Conservation (phyloP, 2,329 filamentous ascomycete genomes). For the Monilinia laxa region DNA sequence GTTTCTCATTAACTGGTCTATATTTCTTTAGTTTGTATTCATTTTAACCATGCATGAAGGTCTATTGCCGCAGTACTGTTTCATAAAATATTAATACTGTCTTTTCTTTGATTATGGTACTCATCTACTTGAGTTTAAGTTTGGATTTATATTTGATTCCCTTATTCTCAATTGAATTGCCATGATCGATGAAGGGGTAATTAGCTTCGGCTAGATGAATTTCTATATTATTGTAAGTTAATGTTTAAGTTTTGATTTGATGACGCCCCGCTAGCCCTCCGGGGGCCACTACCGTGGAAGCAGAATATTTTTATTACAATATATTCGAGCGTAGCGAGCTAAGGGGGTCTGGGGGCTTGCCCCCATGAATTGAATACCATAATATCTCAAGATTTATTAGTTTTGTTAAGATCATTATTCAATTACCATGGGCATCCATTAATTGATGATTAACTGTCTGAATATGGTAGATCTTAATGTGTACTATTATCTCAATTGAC, state of each 20-base stretch:
- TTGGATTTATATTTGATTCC: background rate
- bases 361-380: too few species aligned
- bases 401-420: background rate
- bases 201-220: too few species aligned
- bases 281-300: too few species aligned
- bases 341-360: too few species aligned
- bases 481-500: background rate
- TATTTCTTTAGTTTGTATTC: background rate
- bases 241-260: too few species aligned
- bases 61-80: background rate
- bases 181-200: too few species aligned
- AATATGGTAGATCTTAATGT: background rate
- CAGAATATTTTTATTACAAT: too few species aligned
- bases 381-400: background rate
- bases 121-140: background rate
- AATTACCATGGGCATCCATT: background rate
- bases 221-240: too few species aligned
- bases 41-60: conserved; percentile 1
- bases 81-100: background rate
- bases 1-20: too few species aligned
- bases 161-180: background rate
- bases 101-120: background rate
- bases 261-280: too few species aligned
- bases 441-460: background rate
- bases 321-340: too few species aligned